Evolutionary conservation across 2,329 filamentous ascomycete genomes (phyloP).

Genomic region (Diaporthe sp.): DNA sequence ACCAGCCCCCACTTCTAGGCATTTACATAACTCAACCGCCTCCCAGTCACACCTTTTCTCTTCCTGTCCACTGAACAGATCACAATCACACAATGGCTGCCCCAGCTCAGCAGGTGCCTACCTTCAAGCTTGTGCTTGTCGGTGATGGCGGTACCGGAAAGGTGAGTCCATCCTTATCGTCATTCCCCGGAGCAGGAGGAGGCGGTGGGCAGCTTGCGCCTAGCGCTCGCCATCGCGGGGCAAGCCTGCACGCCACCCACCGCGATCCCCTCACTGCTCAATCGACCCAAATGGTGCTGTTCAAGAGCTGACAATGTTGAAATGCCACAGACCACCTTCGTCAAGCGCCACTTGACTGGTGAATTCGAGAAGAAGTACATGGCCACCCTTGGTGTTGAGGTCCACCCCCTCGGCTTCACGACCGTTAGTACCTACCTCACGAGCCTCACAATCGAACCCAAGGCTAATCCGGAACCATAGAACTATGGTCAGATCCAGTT

Average conservation of each 20-base stretch:
- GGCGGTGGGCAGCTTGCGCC: constrained; percentile 39
- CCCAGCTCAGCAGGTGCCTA: constrained; percentile 69
- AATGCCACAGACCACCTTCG: constrained; percentile 89
- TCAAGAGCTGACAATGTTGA: constrained; percentile 42
- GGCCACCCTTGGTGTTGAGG: constrained; percentile 98
- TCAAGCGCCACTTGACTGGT: constrained; percentile 99
- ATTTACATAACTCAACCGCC: constrained; percentile 41
- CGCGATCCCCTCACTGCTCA: constrained; percentile 40
- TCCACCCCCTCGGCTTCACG: constrained; percentile 97
- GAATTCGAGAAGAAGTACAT: constrained; percentile 99
- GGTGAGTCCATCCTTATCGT: constrained; percentile 69
- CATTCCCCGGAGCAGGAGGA: constrained; percentile 37
- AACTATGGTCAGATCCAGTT: constrained; percentile 98
- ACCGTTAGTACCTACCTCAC: constrained; percentile 77
- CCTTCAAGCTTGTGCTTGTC: constrained; percentile 99
- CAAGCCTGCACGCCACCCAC: constrained; percentile 40
- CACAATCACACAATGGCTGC: constrained; percentile 76
- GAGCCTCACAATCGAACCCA: constrained; percentile 45
- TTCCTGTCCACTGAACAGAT: constrained; percentile 43
- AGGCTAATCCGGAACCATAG: constrained; percentile 67
- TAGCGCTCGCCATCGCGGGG: constrained; percentile 38
- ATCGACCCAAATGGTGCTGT: neutral
- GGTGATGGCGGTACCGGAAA: constrained; percentile 99
- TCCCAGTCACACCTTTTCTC: constrained; percentile 38
- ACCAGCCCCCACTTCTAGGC: constrained; percentile 42